Evolutionary conservation across 169 alveolate species (phyloP).

Genomic region (Eimeria nieschulzi): DNA sequence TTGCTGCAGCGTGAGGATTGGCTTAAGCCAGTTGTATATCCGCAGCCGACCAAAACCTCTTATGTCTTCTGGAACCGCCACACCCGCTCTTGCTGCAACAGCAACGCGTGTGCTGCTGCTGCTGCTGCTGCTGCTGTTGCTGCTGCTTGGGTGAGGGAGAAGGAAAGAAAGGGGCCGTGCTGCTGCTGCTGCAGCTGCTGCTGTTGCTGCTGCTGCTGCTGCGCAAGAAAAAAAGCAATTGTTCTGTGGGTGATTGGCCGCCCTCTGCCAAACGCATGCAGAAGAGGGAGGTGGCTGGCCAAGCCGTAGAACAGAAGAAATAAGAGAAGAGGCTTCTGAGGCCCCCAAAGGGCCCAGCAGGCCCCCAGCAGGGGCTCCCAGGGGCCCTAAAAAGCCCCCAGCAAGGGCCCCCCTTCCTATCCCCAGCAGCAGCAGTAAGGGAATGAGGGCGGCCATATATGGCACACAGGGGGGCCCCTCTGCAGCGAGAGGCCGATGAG

Average conservation of each 20-base stretch:
- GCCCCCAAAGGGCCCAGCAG: too few species aligned
- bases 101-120: not conserved
- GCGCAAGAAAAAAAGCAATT: too few species aligned
- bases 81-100: conserved; percentile 1
- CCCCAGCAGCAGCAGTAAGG: not conserved
- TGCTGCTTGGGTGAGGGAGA: not conserved
- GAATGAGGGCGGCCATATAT: not conserved
- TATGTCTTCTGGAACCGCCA: conserved; percentile 14
- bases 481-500: too few species aligned
- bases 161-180: not conserved
- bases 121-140: not conserved
- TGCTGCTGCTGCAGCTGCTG: not conserved
- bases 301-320: too few species aligned
- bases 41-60: conserved; percentile 1
- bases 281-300: too few species aligned
- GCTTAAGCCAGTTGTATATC: conserved; percentile 25
- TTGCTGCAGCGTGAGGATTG: not conserved
- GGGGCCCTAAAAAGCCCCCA: not conserved
- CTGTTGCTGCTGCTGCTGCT: too few species aligned
- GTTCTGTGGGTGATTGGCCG: too few species aligned
- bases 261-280: too few species aligned
- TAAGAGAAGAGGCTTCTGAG: too few species aligned
- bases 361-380: not conserved
- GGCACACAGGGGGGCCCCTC: not conserved
- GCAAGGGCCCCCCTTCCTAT: not conserved